phyloP scores from a whole-genome alignment of 129 eudicot genomes.

The Ambrosia artemisiifolia region DNA sequence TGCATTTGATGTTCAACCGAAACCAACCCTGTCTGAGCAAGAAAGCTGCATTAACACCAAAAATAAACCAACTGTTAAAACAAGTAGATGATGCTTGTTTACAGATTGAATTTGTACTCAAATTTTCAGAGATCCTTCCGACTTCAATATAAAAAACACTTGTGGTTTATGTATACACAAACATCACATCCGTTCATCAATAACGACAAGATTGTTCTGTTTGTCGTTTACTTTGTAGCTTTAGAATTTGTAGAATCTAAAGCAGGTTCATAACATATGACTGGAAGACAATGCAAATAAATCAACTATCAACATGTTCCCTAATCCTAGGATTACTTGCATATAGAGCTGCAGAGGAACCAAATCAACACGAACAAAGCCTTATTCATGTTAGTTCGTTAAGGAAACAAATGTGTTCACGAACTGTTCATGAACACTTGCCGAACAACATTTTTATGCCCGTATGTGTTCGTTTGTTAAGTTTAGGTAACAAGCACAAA shows the following conservation, averaged over 20 bases:
- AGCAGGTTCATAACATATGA: not conserved
- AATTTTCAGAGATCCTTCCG: not conserved
- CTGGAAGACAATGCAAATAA: not conserved
- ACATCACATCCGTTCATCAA: not conserved
- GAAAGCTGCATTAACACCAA: slow-evolving; percentile 58
- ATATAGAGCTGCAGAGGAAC: too few species aligned
- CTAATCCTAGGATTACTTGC: not conserved
- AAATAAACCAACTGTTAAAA: slow-evolving; percentile 3
- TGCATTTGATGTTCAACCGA: slow-evolving; percentile 88
- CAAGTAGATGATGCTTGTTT: not conserved
- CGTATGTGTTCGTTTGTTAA: too few species aligned
- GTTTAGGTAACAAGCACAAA: too few species aligned
- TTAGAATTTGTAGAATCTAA: not conserved
- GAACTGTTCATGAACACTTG: too few species aligned
- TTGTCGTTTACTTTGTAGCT: not conserved
- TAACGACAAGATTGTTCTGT: not conserved
- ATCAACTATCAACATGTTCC: not conserved
- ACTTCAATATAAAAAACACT: not conserved
- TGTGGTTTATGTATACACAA: not conserved
- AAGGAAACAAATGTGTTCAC: too few species aligned
- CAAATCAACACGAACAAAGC: too few species aligned
- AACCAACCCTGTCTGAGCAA: slow-evolving; percentile 91
- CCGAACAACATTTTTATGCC: too few species aligned
- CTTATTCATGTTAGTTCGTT: too few species aligned
- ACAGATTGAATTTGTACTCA: not conserved